Base-by-base conservation (phyloP, 768 basidiomycete species). In the Mrakia gelida region DNA sequence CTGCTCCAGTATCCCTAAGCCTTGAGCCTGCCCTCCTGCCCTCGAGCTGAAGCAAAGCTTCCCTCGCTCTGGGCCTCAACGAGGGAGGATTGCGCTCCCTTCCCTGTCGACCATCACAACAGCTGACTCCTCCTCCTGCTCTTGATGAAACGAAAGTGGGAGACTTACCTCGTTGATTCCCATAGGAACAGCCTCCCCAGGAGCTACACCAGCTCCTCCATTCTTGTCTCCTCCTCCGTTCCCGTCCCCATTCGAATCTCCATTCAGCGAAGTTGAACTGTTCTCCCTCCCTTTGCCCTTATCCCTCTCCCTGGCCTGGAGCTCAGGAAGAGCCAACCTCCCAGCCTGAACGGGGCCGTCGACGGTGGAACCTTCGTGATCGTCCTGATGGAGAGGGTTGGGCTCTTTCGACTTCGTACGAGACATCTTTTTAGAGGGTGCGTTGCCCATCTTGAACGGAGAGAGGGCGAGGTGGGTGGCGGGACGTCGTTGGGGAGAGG, bases 361-460 rank as follows among this genome's bases (percentile, higher is more conserved):
- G 15, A 75, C 78, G 8, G 73, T 75, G 28, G 78, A 71, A 2
- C 54, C 52, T 38, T 78, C 77, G 73, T 75, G 59, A 10, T 72
- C 72, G 54, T 78, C 73, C 43, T 79, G 78, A 32, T 54, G 56
- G n/a, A 79, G 71, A 38, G 78, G 78, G 28, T 28, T 68, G 21
- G 73, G 73, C 59, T 75, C 73, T 43, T 79, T 79, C 41, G 74
- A 71, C 43, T 76, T 75, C 13, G 78, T 79, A 61, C 75, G 67
- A 43, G 73, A 75, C 54, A 79, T 79, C 61, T 79, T 79, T 41
- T 79, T 79, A 28, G 78, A 78, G 4, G 73, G 75, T 16, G 68
- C 10, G 68, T 79, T 79, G n/a, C 78, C 78, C 78, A 79, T 79
- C 52, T 8, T 75, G 32, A 34, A 34, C 2, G 32, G 43, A 11